Base-by-base conservation (phyloP, 768 basidiomycete species). In the Lactifluus piperatus region DNA sequence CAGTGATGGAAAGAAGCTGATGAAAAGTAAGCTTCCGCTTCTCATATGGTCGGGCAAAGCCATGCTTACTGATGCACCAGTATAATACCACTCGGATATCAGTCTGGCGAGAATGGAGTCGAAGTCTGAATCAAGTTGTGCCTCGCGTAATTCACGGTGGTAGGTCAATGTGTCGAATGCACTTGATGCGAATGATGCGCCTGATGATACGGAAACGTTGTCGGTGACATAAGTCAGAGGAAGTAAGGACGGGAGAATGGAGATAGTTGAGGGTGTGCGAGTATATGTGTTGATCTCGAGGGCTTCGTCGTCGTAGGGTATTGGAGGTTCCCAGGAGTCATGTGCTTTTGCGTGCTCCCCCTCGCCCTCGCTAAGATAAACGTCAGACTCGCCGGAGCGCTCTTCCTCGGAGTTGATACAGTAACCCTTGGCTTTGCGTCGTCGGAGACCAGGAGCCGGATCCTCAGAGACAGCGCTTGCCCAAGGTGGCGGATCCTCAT, bases 1-100 rank as follows among this genome's bases (percentile, higher is more conserved):
- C 82, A 32, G 84, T 76, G 16, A 86, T 66, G 1, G 82, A 83
- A 9, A 83, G 76, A 2, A 87, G 75, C 82, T 85, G n/a, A 41
- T 26, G 7, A 56, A 16, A 43, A 27, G 45, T 37, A 26, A 18
- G 50, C 39, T n/a, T 73, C 46, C 79, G 83, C 5, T 78, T 79
- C 86, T 47, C 14, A 16, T 2, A 29, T 14, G 9, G 26, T 4
- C 6, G n/a, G 26, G 16, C 16, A 29, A 24, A 24, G 22, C 22
- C 22, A 44, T 24, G 43, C 22, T 44, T 44, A 44, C 43, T 14
- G 43, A 44, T 44, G 43, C 43, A 5, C 43, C 43, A 13, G 43
- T 44, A 24, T 24, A 44, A 44, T 44, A 44, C 43, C 37, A 88
- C 63, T 88, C 86, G 27, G 72, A 71, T 60, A 79, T 73, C 24